Evolutionary conservation across 441 rosid genomes (phyloP).

Genomic region (Adansonia gregorii): DNA sequence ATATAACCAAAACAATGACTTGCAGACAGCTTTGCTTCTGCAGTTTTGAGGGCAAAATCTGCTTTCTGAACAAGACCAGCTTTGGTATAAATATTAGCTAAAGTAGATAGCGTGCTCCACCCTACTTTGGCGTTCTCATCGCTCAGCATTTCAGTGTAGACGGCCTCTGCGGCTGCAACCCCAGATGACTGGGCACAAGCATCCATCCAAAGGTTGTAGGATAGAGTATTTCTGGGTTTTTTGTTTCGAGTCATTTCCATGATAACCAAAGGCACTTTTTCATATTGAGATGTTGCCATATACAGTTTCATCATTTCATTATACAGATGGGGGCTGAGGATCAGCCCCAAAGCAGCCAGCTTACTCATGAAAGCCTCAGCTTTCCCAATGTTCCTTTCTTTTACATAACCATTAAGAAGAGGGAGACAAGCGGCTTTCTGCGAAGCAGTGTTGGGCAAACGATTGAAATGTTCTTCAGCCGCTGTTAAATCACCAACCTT

Average conservation of each 20-base stretch:
- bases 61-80: conserved; percentile 51
- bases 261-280: conserved; percentile 55
- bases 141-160: conserved; percentile 52
- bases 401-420: conserved; percentile 52
- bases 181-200: conserved; percentile 42
- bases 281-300: conserved; percentile 38
- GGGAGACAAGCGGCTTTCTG: conserved; percentile 51
- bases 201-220: conserved; percentile 75
- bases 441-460: conserved; percentile 30
- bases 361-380: conserved; percentile 59
- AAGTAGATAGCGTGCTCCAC: conserved; percentile 58
- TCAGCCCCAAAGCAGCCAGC: conserved; percentile 48
- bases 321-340: conserved; percentile 53
- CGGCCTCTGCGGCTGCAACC: conserved; percentile 42
- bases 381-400: conserved; percentile 42
- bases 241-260: conserved; percentile 54
- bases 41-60: conserved; percentile 40
- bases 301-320: conserved; percentile 80
- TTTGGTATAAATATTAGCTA: conserved; percentile 57
- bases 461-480: conserved; percentile 55
- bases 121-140: conserved; percentile 55
- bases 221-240: conserved; percentile 53
- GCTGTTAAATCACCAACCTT: conserved; percentile 41
- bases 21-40: conserved; percentile 53
- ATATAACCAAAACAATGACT: conserved; percentile 49